Conservation (phyloP, 345 rosid species). For the Rhodamnia argentea region DNA sequence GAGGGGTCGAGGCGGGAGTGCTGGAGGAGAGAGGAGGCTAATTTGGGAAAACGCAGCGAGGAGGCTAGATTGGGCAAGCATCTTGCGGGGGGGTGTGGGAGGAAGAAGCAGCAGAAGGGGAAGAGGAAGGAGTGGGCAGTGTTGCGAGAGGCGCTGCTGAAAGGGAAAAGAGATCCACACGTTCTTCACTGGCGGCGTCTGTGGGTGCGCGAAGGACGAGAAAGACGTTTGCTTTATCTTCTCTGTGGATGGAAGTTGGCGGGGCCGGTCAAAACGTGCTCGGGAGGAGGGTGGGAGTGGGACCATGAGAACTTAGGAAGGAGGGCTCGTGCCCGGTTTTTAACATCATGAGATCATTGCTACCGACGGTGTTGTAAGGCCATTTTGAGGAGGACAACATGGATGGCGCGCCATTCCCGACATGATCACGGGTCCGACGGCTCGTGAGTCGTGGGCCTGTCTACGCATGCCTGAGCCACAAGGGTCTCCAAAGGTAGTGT, state of each 20-base stretch:
- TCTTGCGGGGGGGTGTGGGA: neutral
- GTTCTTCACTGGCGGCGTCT: neutral
- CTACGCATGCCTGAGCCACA: too few species aligned
- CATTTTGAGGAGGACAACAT: too few species aligned
- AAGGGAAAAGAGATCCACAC: slow-evolving; percentile 40
- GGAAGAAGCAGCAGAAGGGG: neutral
- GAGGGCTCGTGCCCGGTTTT: neutral
- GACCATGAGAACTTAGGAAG: too few species aligned
- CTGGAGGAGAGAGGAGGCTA: neutral
- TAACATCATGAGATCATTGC: too few species aligned
- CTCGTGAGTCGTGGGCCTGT: too few species aligned
- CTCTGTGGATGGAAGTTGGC: neutral
- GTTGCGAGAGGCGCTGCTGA: neutral
- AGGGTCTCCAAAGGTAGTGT: too few species aligned
- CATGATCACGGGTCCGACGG: too few species aligned
- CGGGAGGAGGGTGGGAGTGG: neutral
- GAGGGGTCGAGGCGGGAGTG: neutral
- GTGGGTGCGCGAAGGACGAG: too few species aligned
- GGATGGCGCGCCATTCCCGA: too few species aligned
- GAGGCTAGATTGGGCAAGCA: neutral
- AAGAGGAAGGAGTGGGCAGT: neutral
- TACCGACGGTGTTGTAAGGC: neutral
- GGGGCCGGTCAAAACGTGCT: neutral
- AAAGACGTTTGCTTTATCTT: neutral
- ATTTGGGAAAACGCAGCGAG: neutral